Conservation (phyloP, 371 early-diverging fungal genomes). For the Mortierella sp. region DNA sequence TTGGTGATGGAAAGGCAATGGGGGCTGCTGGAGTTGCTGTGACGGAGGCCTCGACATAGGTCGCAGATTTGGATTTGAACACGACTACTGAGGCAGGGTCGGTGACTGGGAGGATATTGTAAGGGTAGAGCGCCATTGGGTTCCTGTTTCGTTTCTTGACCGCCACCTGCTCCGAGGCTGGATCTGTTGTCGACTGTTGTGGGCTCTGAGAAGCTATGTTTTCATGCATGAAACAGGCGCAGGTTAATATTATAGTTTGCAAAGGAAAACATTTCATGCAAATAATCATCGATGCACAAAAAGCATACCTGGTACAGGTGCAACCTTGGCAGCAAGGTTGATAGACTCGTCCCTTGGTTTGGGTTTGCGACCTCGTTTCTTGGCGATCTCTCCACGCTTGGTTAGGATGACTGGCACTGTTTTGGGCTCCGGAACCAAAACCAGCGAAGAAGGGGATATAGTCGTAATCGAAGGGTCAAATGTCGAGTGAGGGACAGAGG, state of each 20-base stretch:
- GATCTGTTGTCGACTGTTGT: not conserved
- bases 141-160: slow-evolving; percentile 26
- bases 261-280: not conserved
- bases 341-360: not conserved
- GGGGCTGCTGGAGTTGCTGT: not conserved
- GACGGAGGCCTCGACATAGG: not conserved
- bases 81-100: not conserved
- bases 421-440: not conserved
- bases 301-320: not conserved
- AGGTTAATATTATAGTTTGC: not conserved
- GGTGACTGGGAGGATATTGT: not conserved
- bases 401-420: too few species aligned
- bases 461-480: not conserved
- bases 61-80: slow-evolving; percentile 11
- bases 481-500: not conserved
- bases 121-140: slow-evolving; percentile 16
- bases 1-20: not conserved
- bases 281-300: too few species aligned
- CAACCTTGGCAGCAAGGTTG: not conserved
- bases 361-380: not conserved
- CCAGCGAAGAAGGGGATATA: not conserved
- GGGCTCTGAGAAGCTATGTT: not conserved
- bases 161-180: not conserved
- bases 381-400: not conserved
- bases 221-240: not conserved